Conservation (phyloP, 148 eudicot genomes). For the Rhododendron griersonianum region DNA sequence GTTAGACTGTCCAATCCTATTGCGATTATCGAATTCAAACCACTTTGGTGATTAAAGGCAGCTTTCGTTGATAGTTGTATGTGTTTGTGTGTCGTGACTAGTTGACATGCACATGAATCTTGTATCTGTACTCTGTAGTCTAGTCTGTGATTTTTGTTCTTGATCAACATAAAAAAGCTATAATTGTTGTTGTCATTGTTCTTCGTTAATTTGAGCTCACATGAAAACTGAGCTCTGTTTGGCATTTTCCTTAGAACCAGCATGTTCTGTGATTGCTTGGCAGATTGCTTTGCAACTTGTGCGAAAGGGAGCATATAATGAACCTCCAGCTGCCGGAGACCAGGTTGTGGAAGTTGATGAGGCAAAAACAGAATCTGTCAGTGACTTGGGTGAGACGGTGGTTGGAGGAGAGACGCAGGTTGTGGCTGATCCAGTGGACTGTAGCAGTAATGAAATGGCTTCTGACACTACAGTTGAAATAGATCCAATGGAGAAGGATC, state of each 20-base stretch:
- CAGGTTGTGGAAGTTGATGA: constrained; percentile 24
- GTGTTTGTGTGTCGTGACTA: background rate
- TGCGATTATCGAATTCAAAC: background rate
- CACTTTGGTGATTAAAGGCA: background rate
- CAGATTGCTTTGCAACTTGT: constrained; percentile 96
- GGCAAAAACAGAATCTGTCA: constrained; percentile 25
- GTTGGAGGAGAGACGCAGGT: constrained; percentile 22
- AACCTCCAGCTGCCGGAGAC: constrained; percentile 18
- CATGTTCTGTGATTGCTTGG: constrained; percentile 9
- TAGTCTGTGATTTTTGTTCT: background rate
- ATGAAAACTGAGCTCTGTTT: background rate
- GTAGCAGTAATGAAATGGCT: constrained; percentile 20
- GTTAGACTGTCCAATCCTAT: constrained; percentile 17
- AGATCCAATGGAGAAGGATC: constrained; percentile 24
- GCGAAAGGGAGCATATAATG: constrained; percentile 44
- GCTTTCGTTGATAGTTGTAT: background rate
- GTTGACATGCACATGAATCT: background rate
- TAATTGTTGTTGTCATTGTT: too few relatives aligned
- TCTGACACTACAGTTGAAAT: constrained; percentile 33
- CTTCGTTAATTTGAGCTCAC: background rate
- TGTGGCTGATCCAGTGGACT: constrained; percentile 29
- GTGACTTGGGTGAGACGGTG: constrained; percentile 31
- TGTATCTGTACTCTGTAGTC: background rate
- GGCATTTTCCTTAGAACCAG: background rate
- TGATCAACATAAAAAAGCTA: background rate